phyloP scores from a whole-genome alignment of 148 eudicot genomes.

The Chenopodium suecicum region DNA sequence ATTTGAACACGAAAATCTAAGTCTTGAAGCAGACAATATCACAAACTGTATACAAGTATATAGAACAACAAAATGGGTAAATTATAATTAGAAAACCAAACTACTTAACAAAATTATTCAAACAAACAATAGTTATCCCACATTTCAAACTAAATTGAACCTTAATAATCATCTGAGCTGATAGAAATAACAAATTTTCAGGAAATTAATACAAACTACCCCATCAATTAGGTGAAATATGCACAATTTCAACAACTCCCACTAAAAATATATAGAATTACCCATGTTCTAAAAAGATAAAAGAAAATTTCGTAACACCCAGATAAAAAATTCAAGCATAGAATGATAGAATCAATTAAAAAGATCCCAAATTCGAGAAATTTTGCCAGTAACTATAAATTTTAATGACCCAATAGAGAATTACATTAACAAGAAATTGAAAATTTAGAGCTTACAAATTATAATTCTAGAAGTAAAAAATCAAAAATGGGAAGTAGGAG shows the following conservation, averaged over 20 bases:
- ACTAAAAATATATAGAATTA: neutral
- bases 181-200: no score
- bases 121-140: neutral
- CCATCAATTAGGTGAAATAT: neutral
- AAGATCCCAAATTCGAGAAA: neutral
- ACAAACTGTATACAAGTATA: neutral
- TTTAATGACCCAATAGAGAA: neutral
- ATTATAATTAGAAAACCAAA: neutral
- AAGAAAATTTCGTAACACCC: neutral
- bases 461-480: neutral
- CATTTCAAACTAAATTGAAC: neutral
- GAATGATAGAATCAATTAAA: no score
- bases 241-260: neutral
- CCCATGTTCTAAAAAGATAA: neutral
- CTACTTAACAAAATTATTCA: neutral
- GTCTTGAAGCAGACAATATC: neutral
- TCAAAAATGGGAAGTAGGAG: neutral
- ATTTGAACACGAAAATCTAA: neutral
- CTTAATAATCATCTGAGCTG: neutral
- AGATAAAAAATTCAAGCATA: no score
- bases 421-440: neutral
- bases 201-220: no score
- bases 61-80: neutral
- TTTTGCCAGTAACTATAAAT: no score
- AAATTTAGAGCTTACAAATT: neutral